Conservation (phyloP, 306 rosid species). For the Adenanthera pavonina region DNA sequence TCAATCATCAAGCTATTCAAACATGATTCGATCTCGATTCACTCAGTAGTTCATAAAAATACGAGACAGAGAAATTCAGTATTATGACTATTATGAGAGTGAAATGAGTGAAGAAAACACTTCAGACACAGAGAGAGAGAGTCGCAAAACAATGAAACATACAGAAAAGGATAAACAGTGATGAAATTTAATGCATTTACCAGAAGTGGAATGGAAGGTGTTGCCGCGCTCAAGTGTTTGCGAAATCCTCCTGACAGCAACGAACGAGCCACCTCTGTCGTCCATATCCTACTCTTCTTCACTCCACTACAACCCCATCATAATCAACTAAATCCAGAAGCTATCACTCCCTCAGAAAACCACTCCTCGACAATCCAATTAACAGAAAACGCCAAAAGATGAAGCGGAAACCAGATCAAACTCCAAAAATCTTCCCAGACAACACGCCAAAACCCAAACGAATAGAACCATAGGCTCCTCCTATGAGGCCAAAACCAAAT, state of each 20-base stretch:
- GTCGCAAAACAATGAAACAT: background rate
- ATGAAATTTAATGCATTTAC: conserved; percentile 44
- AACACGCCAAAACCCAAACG: background rate
- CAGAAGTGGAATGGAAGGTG: conserved; percentile 86
- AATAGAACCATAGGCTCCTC: background rate
- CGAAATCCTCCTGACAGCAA: conserved; percentile 95
- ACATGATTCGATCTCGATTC: conserved; percentile 42
- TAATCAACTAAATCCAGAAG: conserved; percentile 3
- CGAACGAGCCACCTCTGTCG: conserved; percentile 95
- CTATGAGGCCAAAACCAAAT: background rate
- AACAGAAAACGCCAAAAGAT: conserved; percentile 14
- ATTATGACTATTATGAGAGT: background rate
- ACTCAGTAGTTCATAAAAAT: conserved; percentile 33
- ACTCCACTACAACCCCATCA: conserved; percentile 33
- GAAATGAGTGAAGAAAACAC: conserved; percentile 16
- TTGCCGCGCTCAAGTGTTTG: conserved; percentile 89
- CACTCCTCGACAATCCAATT: conserved; percentile 4
- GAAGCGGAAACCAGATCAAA: background rate
- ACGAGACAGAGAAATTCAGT: conserved; percentile 19
- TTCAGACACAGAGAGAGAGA: conserved; percentile 23
- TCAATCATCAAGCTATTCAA: background rate
- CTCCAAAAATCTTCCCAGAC: background rate
- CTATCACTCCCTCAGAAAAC: conserved; percentile 33
- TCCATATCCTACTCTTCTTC: conserved; percentile 57
- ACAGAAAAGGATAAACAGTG: conserved; percentile 16